Base-by-base conservation (phyloP, 805 yeast species). In the Hanseniaspora mollemarum region DNA sequence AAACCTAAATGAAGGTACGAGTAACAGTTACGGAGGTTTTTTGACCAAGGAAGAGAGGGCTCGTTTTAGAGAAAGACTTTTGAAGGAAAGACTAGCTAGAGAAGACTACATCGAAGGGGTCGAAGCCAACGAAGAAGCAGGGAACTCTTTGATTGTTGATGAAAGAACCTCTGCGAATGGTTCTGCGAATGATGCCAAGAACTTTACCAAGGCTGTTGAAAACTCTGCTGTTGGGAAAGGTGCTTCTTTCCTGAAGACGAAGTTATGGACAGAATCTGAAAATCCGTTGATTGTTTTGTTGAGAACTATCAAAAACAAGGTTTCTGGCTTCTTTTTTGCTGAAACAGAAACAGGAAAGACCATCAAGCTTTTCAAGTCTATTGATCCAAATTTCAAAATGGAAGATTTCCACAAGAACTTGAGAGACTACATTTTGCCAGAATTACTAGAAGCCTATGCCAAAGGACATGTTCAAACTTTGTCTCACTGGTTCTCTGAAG, bases 331-430 rank as follows among this genome's bases (percentile, higher is more conserved):
- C 26, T 80, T 88, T 61, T 88, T 88, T 62, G 92, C 92, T 37
- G 99, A 92, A 70, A 92, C 97, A 33, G 99, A 92, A 70, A 80
- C 85, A 56, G 96, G 95, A 21, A 83, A 83, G 66, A 98, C 88
- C n/a, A 73, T 84, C 56, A 80, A 83, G 58, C 78, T 81, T 62
- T 86, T 92, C 71, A 83, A 78, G 68, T 76, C 79, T 63, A 80
- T 90, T 76, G 99, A 92, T 67, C 95, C 97, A 49, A 71, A 77
- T 36, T 92, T 92, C 73, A 80, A 78, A 55, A 73, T 77, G 59
- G 90, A 86, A 54, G 77, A 74, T 53, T 88, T 92, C 71, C 75
- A 81, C 55, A 78, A 75, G 58, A 88, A 90, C 53, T 73, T 90
- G 61, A 82, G 97, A 65, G 90, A 87, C 61, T 92, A 81, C 68